Evolutionary conservation across 306 rosid species (phyloP).

Genomic region (Urtica urens): DNA sequence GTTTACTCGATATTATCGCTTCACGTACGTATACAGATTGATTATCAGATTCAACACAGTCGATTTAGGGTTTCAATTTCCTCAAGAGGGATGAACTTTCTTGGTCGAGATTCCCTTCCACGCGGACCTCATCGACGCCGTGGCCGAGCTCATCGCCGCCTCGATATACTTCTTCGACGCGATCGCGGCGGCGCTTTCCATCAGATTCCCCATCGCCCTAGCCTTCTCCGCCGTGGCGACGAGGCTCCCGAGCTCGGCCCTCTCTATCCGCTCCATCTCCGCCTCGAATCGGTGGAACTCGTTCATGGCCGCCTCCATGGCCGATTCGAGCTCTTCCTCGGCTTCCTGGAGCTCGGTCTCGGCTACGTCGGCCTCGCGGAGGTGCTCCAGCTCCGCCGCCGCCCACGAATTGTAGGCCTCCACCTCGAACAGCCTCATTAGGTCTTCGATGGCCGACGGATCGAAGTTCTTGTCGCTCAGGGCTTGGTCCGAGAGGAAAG

Average conservation of each 20-base stretch:
- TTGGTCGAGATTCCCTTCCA: conserved; percentile 53
- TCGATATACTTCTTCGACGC: conserved; percentile 87
- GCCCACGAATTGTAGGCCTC: conserved; percentile 97
- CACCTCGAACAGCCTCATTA: conserved; percentile 76
- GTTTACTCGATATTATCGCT: too few relatives aligned
- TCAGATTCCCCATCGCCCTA: conserved; percentile 50
- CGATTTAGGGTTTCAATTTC: too few relatives aligned
- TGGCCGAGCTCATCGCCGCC: conserved; percentile 64
- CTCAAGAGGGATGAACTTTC: conserved; percentile 86
- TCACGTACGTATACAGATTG: too few relatives aligned
- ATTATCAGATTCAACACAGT: too few relatives aligned
- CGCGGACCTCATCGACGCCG: conserved; percentile 59
- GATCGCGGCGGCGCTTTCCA: conserved; percentile 86
- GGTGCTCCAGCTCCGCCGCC: conserved; percentile 51
- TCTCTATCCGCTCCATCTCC: conserved; percentile 45
- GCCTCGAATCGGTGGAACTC: conserved; percentile 66
- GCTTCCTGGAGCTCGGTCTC: conserved; percentile 46
- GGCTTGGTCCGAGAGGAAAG: conserved; percentile 60
- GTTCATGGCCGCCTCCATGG: conserved; percentile 80
- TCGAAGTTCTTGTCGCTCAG: conserved; percentile 69
- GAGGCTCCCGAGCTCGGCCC: conserved; percentile 33
- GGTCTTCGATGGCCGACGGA: conserved; percentile 64
- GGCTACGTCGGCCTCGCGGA: conserved; percentile 41
- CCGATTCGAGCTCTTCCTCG: conserved; percentile 61
- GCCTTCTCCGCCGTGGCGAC: conserved; percentile 49